Evolutionary conservation across 148 eudicot species (phyloP).

Genomic region (Nyssa sinensis): DNA sequence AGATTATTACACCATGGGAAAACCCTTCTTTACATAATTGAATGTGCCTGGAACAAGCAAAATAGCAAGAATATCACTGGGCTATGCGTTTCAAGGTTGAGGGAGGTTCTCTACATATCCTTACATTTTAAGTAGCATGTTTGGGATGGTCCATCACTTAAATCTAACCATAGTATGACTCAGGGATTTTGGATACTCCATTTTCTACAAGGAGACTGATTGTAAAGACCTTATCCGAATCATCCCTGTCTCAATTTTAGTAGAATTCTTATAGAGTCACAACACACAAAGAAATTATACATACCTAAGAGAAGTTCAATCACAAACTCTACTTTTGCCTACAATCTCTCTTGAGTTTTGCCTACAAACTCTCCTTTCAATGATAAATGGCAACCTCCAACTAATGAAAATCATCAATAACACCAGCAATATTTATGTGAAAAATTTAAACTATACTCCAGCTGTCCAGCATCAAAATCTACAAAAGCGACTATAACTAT

Average conservation of each 20-base stretch:
- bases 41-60: too few relatives aligned
- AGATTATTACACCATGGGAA: neutral
- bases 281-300: too few relatives aligned
- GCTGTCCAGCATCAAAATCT: too few relatives aligned
- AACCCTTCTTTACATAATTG: too few relatives aligned
- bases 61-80: neutral
- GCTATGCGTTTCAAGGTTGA: neutral
- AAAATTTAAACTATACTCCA: too few relatives aligned
- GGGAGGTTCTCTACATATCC: neutral
- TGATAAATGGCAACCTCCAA: neutral
- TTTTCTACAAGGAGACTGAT: neutral
- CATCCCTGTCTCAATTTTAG: too few relatives aligned
- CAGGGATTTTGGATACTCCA: neutral
- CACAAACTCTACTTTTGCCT: too few relatives aligned
- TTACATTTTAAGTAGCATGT: neutral
- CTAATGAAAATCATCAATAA: neutral
- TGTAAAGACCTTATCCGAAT: neutral
- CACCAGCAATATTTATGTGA: neutral
- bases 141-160: neutral
- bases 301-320: too few relatives aligned
- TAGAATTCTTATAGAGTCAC: too few relatives aligned
- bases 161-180: neutral
- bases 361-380: neutral
- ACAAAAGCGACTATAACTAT: neutral
- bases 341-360: too few relatives aligned